Evolutionary conservation across 495 filamentous ascomycete genomes (phyloP).

Genomic region (Hyaloscypha hepaticicola): DNA sequence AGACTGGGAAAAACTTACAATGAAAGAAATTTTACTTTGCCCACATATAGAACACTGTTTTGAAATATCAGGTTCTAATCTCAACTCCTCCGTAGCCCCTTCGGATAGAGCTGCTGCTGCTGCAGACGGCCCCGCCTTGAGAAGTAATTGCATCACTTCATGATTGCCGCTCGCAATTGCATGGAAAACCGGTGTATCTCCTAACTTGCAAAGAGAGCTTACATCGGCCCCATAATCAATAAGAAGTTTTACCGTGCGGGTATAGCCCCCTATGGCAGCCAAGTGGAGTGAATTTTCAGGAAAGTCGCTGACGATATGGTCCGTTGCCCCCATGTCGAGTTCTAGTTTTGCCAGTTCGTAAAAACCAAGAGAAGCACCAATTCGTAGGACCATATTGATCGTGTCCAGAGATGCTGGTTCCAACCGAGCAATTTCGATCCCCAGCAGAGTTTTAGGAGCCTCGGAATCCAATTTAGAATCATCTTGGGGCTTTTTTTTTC

Average conservation of each 20-base stretch:
- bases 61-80: not conserved
- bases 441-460: conserved; percentile 3
- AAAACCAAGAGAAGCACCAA: conserved; percentile 8
- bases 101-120: not conserved
- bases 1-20: conserved; percentile 5
- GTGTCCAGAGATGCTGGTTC: not conserved
- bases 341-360: conserved; percentile 9
- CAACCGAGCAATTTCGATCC: conserved; percentile 7
- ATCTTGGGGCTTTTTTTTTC: not conserved
- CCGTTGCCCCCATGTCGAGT: conserved; percentile 11
- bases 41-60: conserved; percentile 1
- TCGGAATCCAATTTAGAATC: not conserved
- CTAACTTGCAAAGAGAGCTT: not conserved
- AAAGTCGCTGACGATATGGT: conserved; percentile 2
- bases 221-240: conserved; percentile 6
- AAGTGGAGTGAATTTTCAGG: conserved; percentile 8
- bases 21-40: conserved; percentile 2
- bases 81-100: conserved; percentile 1
- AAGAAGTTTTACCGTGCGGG: conserved; percentile 7
- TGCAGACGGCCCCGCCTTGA: not conserved
- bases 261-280: not conserved
- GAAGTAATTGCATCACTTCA: not conserved
- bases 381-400: conserved; percentile 1
- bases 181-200: not conserved
- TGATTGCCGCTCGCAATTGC: conserved; percentile 5